Percentiles rank a stretch among this genome's conserved stretches.
phyloP scores from a whole-genome alignment of 164 flowering plant genomes.

The Houttuynia cordata region DNA sequence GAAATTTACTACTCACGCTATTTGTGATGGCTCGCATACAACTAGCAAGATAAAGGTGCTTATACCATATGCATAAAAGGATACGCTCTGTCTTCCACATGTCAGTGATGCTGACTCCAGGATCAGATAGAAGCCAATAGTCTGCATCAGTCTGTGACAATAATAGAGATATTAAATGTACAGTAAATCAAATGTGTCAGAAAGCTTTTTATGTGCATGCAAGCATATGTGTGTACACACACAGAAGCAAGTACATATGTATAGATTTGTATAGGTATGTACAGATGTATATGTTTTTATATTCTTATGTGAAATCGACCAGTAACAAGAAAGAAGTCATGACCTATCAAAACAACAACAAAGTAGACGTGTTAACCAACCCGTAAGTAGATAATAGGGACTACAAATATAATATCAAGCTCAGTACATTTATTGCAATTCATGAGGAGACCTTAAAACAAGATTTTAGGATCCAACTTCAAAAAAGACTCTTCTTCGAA shows the following conservation, averaged over 20 bases:
- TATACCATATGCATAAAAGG: slow-evolving; percentile 15
- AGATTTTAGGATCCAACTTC: neutral
- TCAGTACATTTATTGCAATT: no score
- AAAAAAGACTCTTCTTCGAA: neutral
- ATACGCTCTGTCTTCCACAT: slow-evolving; percentile 82
- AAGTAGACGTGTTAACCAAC: no score
- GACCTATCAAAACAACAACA: no score
- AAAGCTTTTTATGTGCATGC: neutral
- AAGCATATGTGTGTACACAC: neutral
- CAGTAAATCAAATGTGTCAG: neutral
- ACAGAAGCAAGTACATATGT: no score
- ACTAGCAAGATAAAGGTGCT: no score
- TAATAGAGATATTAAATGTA: neutral
- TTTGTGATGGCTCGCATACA: no score
- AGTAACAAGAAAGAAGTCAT: no score
- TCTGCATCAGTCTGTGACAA: slow-evolving; percentile 67
- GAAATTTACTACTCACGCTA: no score
- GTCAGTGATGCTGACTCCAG: slow-evolving; percentile 77
- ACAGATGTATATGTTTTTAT: no score
- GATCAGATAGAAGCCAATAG: slow-evolving; percentile 82
- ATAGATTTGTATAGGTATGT: no score
- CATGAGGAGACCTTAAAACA: no score
- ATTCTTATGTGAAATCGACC: neutral
- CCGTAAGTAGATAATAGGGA: neutral
- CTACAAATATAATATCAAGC: no score